These are phyloP conservation scores for Microbotryum lychnidis-dioicae DNA, from an alignment of 1,284 basidiomycete genomes.

Conservation along the genomic window DNA sequence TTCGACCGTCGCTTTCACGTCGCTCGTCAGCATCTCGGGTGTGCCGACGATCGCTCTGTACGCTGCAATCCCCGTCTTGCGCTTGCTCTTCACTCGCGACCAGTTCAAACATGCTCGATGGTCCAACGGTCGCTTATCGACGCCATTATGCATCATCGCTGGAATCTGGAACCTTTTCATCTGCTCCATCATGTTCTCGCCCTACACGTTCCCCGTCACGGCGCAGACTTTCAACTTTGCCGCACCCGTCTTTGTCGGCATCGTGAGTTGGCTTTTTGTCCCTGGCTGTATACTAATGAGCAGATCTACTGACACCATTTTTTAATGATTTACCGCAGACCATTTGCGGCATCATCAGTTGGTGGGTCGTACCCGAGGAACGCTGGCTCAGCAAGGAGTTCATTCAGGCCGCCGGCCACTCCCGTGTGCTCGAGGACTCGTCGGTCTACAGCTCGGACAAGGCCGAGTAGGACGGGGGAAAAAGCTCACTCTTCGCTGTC, in stretches of 20 bases:
- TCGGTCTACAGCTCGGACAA: no score
- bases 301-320: no score
- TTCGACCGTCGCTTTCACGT: constrained; percentile 74
- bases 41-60: constrained; percentile 73
- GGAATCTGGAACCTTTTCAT: constrained; percentile 54
- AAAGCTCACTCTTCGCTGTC: no score
- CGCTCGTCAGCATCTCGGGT: constrained; percentile 66
- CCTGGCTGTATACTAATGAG: no score
- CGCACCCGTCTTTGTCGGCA: constrained; percentile 55
- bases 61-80: constrained; percentile 60
- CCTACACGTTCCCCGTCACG: constrained; percentile 67
- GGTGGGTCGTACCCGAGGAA: constrained; percentile 64
- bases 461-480: no score
- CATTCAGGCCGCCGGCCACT: not conserved
- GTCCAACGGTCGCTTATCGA: constrained; percentile 55
- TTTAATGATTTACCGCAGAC: constrained; percentile 41
- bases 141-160: constrained; percentile 57
- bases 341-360: constrained; percentile 62
- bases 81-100: constrained; percentile 60
- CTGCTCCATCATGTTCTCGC: constrained; percentile 55
- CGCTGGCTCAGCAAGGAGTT: constrained; percentile 56
- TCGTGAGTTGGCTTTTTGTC: constrained; percentile 34
- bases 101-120: constrained; percentile 63
- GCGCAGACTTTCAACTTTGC: constrained; percentile 66
- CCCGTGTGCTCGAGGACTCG: no score